Evolutionary conservation across 495 filamentous ascomycete genomes (phyloP), one percentile per base, ranked within the genome.

Genomic region (Cudoniella acicularis): DNA sequence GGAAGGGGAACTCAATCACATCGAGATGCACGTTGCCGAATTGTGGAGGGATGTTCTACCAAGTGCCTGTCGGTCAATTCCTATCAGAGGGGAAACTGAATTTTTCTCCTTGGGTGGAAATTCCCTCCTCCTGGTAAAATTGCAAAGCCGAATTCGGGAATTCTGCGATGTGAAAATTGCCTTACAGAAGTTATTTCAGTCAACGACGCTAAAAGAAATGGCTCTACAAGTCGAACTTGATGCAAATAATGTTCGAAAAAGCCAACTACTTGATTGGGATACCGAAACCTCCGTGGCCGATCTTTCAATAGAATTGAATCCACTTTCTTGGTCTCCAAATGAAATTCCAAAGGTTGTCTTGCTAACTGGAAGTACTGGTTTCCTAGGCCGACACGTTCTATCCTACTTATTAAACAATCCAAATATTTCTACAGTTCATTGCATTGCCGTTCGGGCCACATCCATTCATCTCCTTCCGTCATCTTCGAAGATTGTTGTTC

Each of bases 21-120:
- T 55, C 0, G 55, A 60, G 59, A 27, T 23, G 11, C 56, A 61
- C 43, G 58, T 73, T 1, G 60, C 30, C 8, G 9, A 50, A 43
- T 25, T 72, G 1, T 74, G 72, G 72, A 40, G 26, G 25, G 59
- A 69, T 10, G 60, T 71, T 10, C 56, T 74, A 1, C n/a, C 49
- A 20, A 24, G 45, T 41, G 48, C 41, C n/a, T 18, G 17, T 1
- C 3, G 40, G 1, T 11, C 20, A 13, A 11, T 9, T 23, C 13
- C 18, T 11, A 62, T 62, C 53, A 18, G 22, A 1, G 1, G 1
- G 10, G 10, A 40, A 6, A 47, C 71, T 0, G 68, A 70, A 41
- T 76, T 75, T 61, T 76, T 76, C 64, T 50, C 62, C 25, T 57
- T 69, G 6, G 73, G 73, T 2, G 73, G 73, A 2, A 70, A 53